phyloP scores from a whole-genome alignment of 768 basidiomycete genomes.

The Leucosporidium scottii region DNA sequence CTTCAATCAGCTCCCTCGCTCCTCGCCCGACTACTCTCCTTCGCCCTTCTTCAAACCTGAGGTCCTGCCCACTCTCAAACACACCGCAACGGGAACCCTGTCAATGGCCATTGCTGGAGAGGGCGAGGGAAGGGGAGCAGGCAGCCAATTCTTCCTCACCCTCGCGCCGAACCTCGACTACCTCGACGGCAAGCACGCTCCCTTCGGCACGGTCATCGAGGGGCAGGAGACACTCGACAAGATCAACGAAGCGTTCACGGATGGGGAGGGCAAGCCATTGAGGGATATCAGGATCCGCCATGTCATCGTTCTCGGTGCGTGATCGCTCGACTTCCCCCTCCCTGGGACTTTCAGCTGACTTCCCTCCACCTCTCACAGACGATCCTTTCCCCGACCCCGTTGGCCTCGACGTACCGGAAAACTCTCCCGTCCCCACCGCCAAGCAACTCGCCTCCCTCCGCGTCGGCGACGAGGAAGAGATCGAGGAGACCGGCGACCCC shows the following conservation, averaged over 20 bases:
- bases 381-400: conserved; percentile 89
- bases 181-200: conserved; percentile 86
- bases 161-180: conserved; percentile 86
- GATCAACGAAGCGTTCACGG: conserved; percentile 83
- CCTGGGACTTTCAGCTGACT: too few species aligned
- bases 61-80: conserved; percentile 62
- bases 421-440: conserved; percentile 70
- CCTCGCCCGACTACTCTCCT: conserved; percentile 40
- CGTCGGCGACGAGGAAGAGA: conserved; percentile 89
- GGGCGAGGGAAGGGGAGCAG: conserved; percentile 63
- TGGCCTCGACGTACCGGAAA: conserved; percentile 63
- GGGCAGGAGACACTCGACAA: conserved; percentile 71
- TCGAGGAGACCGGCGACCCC: conserved; percentile 52
- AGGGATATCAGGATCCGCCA: conserved; percentile 93
- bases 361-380: conserved; percentile 49
- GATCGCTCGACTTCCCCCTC: conserved; percentile 8
- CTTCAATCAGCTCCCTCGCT: conserved; percentile 83
- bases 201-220: conserved; percentile 93
- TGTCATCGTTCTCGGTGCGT: conserved; percentile 83
- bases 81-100: conserved; percentile 74
- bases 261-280: conserved; percentile 79
- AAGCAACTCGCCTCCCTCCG: conserved; percentile 64
- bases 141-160: conserved; percentile 95
- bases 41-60: conserved; percentile 30
- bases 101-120: conserved; percentile 96